phyloP scores from a whole-genome alignment of 768 basidiomycete species.

The Austroboletus eburneus region DNA sequence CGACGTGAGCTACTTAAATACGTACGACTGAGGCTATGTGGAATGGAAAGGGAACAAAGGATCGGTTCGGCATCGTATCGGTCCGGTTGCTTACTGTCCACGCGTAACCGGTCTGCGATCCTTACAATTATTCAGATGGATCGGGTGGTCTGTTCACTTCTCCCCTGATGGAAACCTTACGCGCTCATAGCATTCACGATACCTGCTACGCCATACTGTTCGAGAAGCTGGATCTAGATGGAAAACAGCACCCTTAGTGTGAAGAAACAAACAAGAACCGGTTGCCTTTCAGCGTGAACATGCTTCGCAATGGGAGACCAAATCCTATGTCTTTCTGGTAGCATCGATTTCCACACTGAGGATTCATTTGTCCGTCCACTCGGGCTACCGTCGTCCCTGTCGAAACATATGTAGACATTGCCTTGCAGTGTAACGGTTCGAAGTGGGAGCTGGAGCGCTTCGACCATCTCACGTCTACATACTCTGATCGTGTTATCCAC shows the following conservation, averaged over 20 bases:
- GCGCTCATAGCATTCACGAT: conserved; percentile 4
- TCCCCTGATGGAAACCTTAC: conserved; percentile 14
- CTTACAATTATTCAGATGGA: background rate
- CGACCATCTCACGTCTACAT: conserved; percentile 9
- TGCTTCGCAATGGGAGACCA: conserved; percentile 9
- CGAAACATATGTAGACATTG: conserved; percentile 8
- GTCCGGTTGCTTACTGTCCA: conserved; percentile 20
- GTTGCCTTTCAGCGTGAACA: too few species aligned
- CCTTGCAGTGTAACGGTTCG: background rate
- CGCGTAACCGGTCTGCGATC: conserved; percentile 9
- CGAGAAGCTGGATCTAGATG: conserved; percentile 11
- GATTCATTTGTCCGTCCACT: too few species aligned
- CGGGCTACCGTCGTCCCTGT: conserved; percentile 8
- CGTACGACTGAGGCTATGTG: too few species aligned
- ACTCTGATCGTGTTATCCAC: background rate
- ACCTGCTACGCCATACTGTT: conserved; percentile 14
- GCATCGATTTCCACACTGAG: too few species aligned
- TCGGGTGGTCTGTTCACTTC: conserved; percentile 17
- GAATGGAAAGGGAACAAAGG: too few species aligned
- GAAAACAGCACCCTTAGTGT: too few species aligned
- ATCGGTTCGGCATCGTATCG: too few species aligned
- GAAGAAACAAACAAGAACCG: too few species aligned
- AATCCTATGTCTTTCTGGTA: conserved; percentile 15
- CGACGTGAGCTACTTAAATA: too few species aligned
- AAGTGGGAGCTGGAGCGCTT: conserved; percentile 16